Base-by-base conservation (phyloP, 345 rosid species). In the Carallia pectinifolia region DNA sequence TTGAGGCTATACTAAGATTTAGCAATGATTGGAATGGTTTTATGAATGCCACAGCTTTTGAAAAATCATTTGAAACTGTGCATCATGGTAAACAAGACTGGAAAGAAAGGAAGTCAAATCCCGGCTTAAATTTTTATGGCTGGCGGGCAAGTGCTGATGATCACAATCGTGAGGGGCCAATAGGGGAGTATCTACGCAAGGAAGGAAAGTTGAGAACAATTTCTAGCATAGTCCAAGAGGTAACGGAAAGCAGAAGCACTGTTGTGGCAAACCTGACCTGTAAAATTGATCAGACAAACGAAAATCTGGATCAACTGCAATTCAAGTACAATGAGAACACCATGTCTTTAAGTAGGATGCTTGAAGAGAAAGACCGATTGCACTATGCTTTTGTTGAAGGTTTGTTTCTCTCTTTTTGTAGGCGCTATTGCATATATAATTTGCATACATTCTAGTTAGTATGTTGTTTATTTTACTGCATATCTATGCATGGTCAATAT, bases 111-210 rank as follows among this genome's bases (percentile, higher is more conserved):
- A 79, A 68, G 55, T 48, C 65, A 7, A 36, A 63, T 50, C 84
- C 82, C 47, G 86, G 70, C 50, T 62, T 82, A 13, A 70, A 65
- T 48, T 74, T 77, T 30, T 94, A 83, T 74, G 97, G 91, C 3
- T 93, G 98, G 98, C 74, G 81, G 77, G 98, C 96, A 6, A 89
- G 90, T 38, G 83, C 84, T 2, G 91, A 87, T 53, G 98, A 94
- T 69, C 78, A 78, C 61, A 31, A 80, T 55, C 76, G 82, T n/a
- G 70, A 71, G 54, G 96, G 93, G n/a, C 84, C 83, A 18, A 60
- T 94, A 3, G 95, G 97, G 52, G 86, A 87, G 65, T 81, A 84
- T 77, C 84, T 94, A 61, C 87, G 89, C 34, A 73, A 65, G 65
- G 79, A 73, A 66, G 97, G 96, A 62, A 80, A 76, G 68, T 76